A percentile compares a stretch with the other conserved stretches of the same genome.
Conservation (phyloP, 441 rosid genomes). For the Populus hybrid region DNA sequence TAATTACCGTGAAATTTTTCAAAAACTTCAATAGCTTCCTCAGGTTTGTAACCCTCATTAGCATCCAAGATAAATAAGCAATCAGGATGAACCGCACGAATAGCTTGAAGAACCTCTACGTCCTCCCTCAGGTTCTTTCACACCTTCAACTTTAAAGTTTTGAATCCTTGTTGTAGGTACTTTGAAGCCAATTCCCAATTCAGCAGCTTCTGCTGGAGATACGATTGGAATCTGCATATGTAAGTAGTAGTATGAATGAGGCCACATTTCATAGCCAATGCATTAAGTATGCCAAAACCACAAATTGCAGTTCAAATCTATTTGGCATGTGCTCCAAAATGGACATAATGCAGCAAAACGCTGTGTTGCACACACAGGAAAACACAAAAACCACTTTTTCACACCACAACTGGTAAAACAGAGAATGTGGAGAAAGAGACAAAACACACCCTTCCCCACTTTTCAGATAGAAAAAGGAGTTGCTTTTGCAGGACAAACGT, state of each 20-base stretch:
- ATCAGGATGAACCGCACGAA: conserved; percentile 62
- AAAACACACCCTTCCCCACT: neutral
- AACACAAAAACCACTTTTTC: neutral
- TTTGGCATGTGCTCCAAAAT: neutral
- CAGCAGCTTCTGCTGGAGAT: conserved; percentile 67
- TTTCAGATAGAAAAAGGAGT: neutral
- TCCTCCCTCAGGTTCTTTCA: conserved; percentile 76
- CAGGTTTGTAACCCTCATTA: conserved; percentile 74
- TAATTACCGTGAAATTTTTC: conserved; percentile 64
- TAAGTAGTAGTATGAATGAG: conserved; percentile 4
- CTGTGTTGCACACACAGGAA: neutral
- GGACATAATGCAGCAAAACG: neutral
- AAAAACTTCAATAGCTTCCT: conserved; percentile 79
- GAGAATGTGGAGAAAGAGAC: neutral
- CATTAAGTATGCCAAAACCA: neutral
- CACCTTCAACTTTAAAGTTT: conserved; percentile 85
- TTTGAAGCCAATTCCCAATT: conserved; percentile 51
- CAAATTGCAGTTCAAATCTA: neutral
- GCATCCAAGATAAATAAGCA: conserved; percentile 90
- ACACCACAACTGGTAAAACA: neutral
- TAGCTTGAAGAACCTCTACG: conserved; percentile 77
- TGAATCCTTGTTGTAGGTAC: conserved; percentile 66
- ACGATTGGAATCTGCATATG: conserved; percentile 81
- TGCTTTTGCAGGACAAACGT: neutral
- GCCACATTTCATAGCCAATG: neutral